These are phyloP conservation scores for Lodderomyces parapsilosis DNA, from an alignment of 1,139 yeast genomes.

Conservation along the genomic window DNA sequence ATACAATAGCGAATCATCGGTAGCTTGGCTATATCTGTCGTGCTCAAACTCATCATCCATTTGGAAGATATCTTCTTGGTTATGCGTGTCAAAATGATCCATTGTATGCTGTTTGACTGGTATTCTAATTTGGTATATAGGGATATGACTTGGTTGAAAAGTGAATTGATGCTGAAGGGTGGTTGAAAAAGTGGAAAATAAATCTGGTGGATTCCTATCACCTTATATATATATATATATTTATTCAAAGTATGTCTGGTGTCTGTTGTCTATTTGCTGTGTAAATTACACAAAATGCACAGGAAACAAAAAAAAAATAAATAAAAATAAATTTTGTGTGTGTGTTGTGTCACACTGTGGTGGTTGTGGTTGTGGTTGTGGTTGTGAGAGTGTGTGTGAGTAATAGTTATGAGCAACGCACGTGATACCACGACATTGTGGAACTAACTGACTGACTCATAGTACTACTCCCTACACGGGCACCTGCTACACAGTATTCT, in stretches of 20 bases:
- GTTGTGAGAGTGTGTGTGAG: background rate
- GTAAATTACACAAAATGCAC: background rate
- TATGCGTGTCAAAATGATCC: background rate
- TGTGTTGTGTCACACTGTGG: too few relatives aligned
- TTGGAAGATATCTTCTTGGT: background rate
- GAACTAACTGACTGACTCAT: background rate
- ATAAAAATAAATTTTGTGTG: background rate
- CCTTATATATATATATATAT: background rate
- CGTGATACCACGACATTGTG: background rate
- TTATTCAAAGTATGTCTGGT: background rate
- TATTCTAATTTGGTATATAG: too few relatives aligned
- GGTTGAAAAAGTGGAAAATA: background rate
- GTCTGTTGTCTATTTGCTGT: background rate
- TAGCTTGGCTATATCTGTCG: background rate
- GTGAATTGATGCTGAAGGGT: background rate
- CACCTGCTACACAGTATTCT: background rate
- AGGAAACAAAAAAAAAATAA: too few relatives aligned
- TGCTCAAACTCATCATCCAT: conserved; percentile 1
- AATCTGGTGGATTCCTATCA: background rate
- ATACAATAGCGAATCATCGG: background rate
- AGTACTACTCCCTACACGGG: too few relatives aligned
- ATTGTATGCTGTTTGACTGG: background rate
- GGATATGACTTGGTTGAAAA: too few relatives aligned
- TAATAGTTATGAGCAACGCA: background rate
- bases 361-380: background rate